A percentile compares a stretch with the other conserved stretches of the same genome.
phyloP scores from a whole-genome alignment of 257 asterid genomes.

The Jasminum sambac region DNA sequence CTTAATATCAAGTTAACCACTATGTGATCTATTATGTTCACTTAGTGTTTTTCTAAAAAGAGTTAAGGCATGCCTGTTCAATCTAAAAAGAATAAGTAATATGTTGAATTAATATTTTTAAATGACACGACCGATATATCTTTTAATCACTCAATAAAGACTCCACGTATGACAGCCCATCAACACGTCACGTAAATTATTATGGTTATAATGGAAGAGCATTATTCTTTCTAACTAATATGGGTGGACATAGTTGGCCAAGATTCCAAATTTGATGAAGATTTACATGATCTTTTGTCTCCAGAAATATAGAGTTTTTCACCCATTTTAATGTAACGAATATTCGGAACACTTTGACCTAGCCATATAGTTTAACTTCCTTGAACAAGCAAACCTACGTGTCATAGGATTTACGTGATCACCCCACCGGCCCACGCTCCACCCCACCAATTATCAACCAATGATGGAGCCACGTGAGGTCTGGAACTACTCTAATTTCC shows the following conservation, averaged over 20 bases:
- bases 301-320: not conserved
- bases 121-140: too few species aligned
- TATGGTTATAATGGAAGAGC: too few species aligned
- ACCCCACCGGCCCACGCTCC: slow-evolving; percentile 31
- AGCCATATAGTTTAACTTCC: slow-evolving; percentile 18
- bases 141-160: too few species aligned
- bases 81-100: too few species aligned
- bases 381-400: slow-evolving; percentile 11
- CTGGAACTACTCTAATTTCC: slow-evolving; percentile 26
- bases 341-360: slow-evolving; percentile 21
- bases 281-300: not conserved
- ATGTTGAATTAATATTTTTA: too few species aligned
- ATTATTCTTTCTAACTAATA: too few species aligned
- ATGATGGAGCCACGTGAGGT: slow-evolving; percentile 61
- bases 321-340: not conserved
- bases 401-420: slow-evolving; percentile 41
- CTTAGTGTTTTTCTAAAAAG: too few species aligned
- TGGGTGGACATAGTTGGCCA: not conserved
- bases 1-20: too few species aligned
- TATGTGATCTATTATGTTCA: too few species aligned
- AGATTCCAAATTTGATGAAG: not conserved
- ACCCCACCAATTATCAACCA: slow-evolving; percentile 34
- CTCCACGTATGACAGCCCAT: too few species aligned
- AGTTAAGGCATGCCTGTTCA: too few species aligned
- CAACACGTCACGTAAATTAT: too few species aligned